Evolutionary conservation across 192 early-diverging fungal species (phyloP), one percentile per base, ranked within the genome.

Genomic region (Coemansia sp.): DNA sequence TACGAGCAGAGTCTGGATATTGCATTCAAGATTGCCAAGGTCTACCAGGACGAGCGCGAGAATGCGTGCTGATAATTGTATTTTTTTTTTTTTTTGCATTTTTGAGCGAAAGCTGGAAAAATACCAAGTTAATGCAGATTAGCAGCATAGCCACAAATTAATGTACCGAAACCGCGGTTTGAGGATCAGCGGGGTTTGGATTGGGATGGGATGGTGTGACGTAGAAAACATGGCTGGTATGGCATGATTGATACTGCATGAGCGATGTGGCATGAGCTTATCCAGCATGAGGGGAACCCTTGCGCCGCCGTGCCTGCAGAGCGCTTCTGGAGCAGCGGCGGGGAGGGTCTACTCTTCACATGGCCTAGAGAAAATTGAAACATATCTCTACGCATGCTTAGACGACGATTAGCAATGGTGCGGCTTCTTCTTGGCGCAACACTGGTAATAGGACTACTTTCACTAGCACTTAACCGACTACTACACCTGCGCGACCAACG

Each of bases 1-100:
- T 97, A 98, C 85, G 92, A 96, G 79, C 97, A 99, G 71, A 91
- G 92, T 30, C 78, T 99, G 52, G 97, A 99, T 79, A 88, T 99
- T 75, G 94, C 95, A 5, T 98, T 97, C 79, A 85, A 92, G 83
- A 95, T 99, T 69, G 95, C 95, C 6, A 92, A 91, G 67, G 91
- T 93, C 71, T 94, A 89, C 78, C 85, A 90, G 74, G 78, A 82
- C 55, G 73, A 84, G 65, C 85, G 87, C 63, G 63, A 78, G 42
- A 54, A 27, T 54, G 62, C 31, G 3, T 46, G 39, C 39, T 46
- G 11, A 17, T 46, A 46, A 14, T 17, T 46, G 39, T 46, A 39
- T n/a, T n/a, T n/a, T n/a, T n/a, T 17, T 46, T 7, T 46, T 27
- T 27, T 27, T 27, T 3, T 3, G 3, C 27, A 14, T 10, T 17